A percentile compares a stretch with the other conserved stretches of the same genome.
Evolutionary conservation across 2,329 filamentous ascomycete species (phyloP).

Genomic region (Penicillium sp.): DNA sequence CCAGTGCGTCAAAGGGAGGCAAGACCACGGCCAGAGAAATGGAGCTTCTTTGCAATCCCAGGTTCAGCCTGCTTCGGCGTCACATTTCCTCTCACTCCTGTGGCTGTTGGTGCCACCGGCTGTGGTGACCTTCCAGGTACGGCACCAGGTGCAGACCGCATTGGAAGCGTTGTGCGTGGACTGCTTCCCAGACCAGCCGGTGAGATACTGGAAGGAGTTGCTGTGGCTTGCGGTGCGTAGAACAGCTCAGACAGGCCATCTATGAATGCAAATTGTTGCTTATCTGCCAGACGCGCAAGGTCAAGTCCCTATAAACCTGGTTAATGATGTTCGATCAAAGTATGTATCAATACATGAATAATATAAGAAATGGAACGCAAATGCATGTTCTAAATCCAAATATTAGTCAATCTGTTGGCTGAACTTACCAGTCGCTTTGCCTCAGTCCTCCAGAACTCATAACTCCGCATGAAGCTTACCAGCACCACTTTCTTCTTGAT

Average conservation of each 20-base stretch:
- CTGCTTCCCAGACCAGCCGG: slow-evolving; percentile 18
- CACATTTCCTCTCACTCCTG: slow-evolving; percentile 4
- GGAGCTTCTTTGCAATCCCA: slow-evolving; percentile 29
- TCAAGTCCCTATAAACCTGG: slow-evolving; percentile 62
- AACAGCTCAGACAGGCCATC: slow-evolving; percentile 70
- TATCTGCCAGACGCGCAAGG: slow-evolving; percentile 58
- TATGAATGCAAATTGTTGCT: slow-evolving; percentile 67
- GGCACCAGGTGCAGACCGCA: slow-evolving; percentile 28
- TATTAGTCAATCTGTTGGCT: neutral
- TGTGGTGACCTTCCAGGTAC: slow-evolving; percentile 25
- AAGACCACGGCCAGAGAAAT: slow-evolving; percentile 31
- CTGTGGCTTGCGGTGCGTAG: slow-evolving; percentile 21
- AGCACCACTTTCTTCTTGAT: slow-evolving; percentile 62
- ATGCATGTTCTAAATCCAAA: neutral
- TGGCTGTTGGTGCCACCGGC: slow-evolving; percentile 13
- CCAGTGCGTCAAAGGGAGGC: slow-evolving; percentile 34
- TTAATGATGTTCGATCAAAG: slow-evolving; percentile 4
- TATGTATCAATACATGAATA: neutral
- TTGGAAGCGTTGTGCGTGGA: slow-evolving; percentile 28
- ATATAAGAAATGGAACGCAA: neutral
- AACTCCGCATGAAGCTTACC: slow-evolving; percentile 79
- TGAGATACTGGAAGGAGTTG: slow-evolving; percentile 12
- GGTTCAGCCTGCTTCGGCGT: slow-evolving; percentile 20
- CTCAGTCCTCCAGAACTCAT: slow-evolving; percentile 74
- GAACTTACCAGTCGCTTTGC: slow-evolving; percentile 63